Evolutionary conservation across 1,284 basidiomycete genomes (phyloP).

Genomic region (Tilletia horrida): DNA sequence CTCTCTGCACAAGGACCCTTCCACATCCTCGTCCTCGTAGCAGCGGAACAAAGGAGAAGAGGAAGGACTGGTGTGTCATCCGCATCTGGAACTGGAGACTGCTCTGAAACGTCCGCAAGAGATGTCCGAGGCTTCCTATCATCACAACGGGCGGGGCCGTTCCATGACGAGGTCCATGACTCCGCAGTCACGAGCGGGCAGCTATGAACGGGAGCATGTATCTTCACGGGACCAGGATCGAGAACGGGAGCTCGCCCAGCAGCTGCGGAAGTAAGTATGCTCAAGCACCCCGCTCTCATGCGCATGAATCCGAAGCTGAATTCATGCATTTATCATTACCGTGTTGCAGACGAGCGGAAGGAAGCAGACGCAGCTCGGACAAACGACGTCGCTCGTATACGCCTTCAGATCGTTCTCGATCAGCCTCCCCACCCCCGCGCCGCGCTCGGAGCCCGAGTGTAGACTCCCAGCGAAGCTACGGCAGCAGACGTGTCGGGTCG

Average conservation of each 20-base stretch:
- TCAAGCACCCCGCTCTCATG: not conserved
- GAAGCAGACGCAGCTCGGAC: not conserved
- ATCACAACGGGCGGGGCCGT: slow-evolving; percentile 2
- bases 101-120: not conserved
- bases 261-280: slow-evolving; percentile 43
- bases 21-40: too few relatives aligned
- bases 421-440: slow-evolving; percentile 6
- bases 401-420: slow-evolving; percentile 7
- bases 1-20: too few relatives aligned
- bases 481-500: not conserved
- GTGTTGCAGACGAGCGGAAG: not conserved
- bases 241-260: slow-evolving; percentile 48
- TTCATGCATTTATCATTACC: not conserved
- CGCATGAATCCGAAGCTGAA: not conserved
- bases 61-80: too few relatives aligned
- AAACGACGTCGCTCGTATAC: slow-evolving; percentile 12
- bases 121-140: slow-evolving; percentile 1
- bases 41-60: too few relatives aligned
- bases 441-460: not conserved
- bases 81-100: too few relatives aligned
- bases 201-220: not conserved
- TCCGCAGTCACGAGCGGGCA: not conserved
- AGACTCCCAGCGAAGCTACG: not conserved
- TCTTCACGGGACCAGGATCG: slow-evolving; percentile 25
- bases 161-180: not conserved